phyloP scores from a whole-genome alignment of 495 filamentous ascomycete genomes.

The Tuber magnatum region DNA sequence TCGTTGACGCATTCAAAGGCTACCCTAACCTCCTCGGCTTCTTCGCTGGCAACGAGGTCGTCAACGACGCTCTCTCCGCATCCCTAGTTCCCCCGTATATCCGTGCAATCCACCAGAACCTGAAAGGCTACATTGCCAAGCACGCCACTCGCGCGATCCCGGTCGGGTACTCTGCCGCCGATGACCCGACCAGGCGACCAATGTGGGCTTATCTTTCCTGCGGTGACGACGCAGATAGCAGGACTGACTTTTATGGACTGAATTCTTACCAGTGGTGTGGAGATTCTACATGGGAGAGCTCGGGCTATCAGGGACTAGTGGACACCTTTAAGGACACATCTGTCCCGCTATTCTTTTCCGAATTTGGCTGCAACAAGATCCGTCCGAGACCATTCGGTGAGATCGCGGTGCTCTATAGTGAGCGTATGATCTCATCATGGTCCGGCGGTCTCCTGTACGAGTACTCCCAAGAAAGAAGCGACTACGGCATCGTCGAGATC shows the following conservation, averaged over 20 bases:
- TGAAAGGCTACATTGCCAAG: slow-evolving; percentile 80
- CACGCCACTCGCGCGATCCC: slow-evolving; percentile 63
- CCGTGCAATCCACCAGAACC: slow-evolving; percentile 68
- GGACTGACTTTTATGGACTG: slow-evolving; percentile 80
- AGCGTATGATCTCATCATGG: slow-evolving; percentile 68
- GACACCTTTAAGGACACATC: slow-evolving; percentile 62
- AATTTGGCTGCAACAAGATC: slow-evolving; percentile 84
- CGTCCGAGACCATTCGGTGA: slow-evolving; percentile 75
- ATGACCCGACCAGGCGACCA: slow-evolving; percentile 76
- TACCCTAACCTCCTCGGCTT: slow-evolving; percentile 89
- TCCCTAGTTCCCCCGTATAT: slow-evolving; percentile 57
- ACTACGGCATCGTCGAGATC: slow-evolving; percentile 72
- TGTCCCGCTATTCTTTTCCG: slow-evolving; percentile 89
- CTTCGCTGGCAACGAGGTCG: slow-evolving; percentile 91
- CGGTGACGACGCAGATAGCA: slow-evolving; percentile 59
- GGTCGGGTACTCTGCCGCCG: slow-evolving; percentile 90
- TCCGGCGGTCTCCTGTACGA: slow-evolving; percentile 91
- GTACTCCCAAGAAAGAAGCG: slow-evolving; percentile 68
- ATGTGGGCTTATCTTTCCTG: slow-evolving; percentile 81
- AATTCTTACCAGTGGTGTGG: slow-evolving; percentile 98
- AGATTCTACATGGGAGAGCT: slow-evolving; percentile 59
- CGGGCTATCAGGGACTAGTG: slow-evolving; percentile 66
- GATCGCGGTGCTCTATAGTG: slow-evolving; percentile 69
- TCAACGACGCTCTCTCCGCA: slow-evolving; percentile 59
- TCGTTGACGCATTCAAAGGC: slow-evolving; percentile 89